phyloP scores from a whole-genome alignment of 2,329 filamentous ascomycete species.

The Alternaria ventricosa region DNA sequence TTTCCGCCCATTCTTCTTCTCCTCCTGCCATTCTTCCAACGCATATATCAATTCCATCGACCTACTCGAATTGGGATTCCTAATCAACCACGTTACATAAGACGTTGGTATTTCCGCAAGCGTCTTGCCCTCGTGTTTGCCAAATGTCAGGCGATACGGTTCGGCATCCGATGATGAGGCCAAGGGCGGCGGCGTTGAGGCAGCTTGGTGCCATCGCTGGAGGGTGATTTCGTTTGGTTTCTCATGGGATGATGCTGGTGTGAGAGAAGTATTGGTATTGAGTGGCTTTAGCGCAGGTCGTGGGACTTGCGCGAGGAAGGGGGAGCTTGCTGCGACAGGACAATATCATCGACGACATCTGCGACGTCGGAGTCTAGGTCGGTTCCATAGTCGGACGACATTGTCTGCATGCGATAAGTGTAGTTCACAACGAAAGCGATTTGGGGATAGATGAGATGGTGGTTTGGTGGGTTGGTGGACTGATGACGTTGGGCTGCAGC shows the following conservation, averaged over 20 bases:
- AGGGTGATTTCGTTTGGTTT: not conserved
- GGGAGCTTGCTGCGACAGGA: not conserved
- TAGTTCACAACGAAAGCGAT: too few species aligned
- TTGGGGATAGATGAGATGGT: not conserved
- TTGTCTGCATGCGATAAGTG: not conserved
- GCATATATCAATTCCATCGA: not conserved
- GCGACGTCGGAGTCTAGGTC: not conserved
- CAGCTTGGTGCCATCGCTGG: not conserved
- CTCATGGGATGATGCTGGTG: not conserved
- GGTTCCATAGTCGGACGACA: not conserved
- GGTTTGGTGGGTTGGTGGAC: not conserved
- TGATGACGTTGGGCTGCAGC: not conserved
- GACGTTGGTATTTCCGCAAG: not conserved
- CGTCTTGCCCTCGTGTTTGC: not conserved
- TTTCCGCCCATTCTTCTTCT: not conserved
- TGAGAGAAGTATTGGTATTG: rapidly evolving
- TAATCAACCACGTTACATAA: not conserved
- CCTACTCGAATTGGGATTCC: not conserved
- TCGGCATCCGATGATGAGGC: not conserved
- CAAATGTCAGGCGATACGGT: not conserved
- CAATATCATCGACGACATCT: not conserved
- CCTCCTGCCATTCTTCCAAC: not conserved
- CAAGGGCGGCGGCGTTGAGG: not conserved
- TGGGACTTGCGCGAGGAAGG: not conserved
- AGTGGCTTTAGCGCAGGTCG: not conserved